phyloP scores from a whole-genome alignment of 2,329 filamentous ascomycete genomes.

The Didymosphaeria variabile region DNA sequence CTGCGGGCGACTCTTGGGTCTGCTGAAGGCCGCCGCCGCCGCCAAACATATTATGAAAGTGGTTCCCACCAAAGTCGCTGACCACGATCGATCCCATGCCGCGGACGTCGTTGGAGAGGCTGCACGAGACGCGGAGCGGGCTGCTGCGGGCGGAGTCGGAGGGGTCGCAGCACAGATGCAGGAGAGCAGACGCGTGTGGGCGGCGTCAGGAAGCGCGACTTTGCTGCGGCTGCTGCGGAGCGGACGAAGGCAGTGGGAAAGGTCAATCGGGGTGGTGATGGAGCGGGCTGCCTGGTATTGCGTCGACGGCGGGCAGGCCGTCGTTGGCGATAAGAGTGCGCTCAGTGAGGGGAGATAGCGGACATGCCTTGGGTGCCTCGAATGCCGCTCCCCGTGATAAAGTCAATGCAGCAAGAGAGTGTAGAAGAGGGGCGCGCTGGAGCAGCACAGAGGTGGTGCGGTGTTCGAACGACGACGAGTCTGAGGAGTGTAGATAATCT shows the following conservation, averaged over 20 bases:
- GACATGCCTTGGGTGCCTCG: slow-evolving; percentile 38
- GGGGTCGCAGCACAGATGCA: slow-evolving; percentile 2
- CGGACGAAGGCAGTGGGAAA: too few relatives aligned
- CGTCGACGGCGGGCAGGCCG: too few relatives aligned
- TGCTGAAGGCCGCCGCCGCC: slow-evolving; percentile 55
- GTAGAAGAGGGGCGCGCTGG: slow-evolving; percentile 53
- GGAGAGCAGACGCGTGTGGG: slow-evolving; percentile 28
- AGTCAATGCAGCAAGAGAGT: slow-evolving; percentile 55
- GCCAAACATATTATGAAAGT: slow-evolving; percentile 74
- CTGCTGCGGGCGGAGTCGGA: slow-evolving; percentile 12
- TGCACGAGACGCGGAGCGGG: slow-evolving; percentile 24
- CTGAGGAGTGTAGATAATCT: too few relatives aligned
- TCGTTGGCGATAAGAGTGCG: slow-evolving; percentile 34
- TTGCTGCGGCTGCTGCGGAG: slow-evolving; percentile 22
- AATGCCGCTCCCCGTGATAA: slow-evolving; percentile 45
- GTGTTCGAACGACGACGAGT: too few relatives aligned
- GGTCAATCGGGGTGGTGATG: slow-evolving; percentile 16
- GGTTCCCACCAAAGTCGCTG: slow-evolving; percentile 77
- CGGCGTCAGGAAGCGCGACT: slow-evolving; percentile 23
- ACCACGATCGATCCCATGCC: slow-evolving; percentile 70
- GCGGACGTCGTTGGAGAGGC: slow-evolving; percentile 39
- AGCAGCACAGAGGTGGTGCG: slow-evolving; percentile 6
- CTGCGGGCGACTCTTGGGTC: slow-evolving; percentile 47
- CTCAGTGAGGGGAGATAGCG: slow-evolving; percentile 29
- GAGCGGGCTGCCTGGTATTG: slow-evolving; percentile 16